Conservation (phyloP, 441 rosid species). For the Isatis lusitanica region DNA sequence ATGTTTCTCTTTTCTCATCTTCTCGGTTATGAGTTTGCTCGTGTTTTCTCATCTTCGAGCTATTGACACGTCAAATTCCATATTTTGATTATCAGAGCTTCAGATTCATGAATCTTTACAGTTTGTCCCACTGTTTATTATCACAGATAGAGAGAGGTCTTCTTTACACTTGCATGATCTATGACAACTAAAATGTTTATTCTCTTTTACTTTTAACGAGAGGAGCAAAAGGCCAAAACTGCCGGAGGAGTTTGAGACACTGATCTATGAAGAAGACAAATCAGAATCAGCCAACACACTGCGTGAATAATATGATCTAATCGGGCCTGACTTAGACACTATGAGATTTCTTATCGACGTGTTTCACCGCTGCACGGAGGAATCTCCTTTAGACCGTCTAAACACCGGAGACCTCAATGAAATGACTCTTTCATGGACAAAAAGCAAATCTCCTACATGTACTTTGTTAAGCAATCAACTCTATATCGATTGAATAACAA, state of each 20-base stretch:
- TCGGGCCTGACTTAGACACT: slow-evolving; percentile 48
- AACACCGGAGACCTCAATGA: slow-evolving; percentile 61
- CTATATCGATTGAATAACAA: too few relatives aligned
- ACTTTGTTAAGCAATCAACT: too few relatives aligned
- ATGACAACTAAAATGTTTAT: neutral
- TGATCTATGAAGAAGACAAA: slow-evolving; percentile 46
- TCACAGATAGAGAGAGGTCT: neutral
- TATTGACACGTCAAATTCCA: slow-evolving; percentile 82
- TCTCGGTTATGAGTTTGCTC: slow-evolving; percentile 5
- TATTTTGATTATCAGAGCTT: slow-evolving; percentile 62
- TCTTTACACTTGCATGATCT: neutral
- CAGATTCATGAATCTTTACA: slow-evolving; percentile 73
- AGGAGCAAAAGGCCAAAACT: slow-evolving; percentile 68
- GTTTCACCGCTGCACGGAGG: slow-evolving; percentile 65
- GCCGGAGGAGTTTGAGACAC: slow-evolving; percentile 55
- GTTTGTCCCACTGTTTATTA: slow-evolving; percentile 38
- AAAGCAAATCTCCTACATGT: slow-evolving; percentile 14
- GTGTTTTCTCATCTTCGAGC: slow-evolving; percentile 57
- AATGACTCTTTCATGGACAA: slow-evolving; percentile 40
- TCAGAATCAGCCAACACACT: slow-evolving; percentile 34
- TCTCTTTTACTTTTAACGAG: slow-evolving; percentile 41
- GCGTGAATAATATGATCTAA: slow-evolving; percentile 36
- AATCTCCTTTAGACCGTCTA: slow-evolving; percentile 68
- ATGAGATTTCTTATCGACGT: slow-evolving; percentile 68
- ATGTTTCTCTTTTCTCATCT: neutral